phyloP scores from a whole-genome alignment of 352 stramenopile genomes.

The Nothophytophthora sp. region DNA sequence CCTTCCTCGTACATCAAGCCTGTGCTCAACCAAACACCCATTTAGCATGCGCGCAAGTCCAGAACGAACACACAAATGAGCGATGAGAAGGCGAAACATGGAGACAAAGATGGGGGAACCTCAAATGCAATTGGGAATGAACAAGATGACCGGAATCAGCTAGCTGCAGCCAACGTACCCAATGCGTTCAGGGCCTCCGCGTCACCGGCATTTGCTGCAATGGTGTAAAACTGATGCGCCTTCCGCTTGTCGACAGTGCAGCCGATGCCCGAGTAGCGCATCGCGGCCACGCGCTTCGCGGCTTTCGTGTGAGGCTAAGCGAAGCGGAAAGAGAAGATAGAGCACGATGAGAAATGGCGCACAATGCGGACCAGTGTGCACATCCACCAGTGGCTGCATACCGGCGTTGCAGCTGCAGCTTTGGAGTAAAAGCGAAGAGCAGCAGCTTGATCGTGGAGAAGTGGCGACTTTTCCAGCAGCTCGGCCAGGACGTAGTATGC shows the following conservation, averaged over 20 bases:
- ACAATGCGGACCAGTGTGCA: no score
- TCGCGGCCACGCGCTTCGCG: slow-evolving; percentile 55
- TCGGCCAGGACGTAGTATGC: slow-evolving; percentile 49
- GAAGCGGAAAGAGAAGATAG: no score
- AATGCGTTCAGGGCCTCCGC: slow-evolving; percentile 71
- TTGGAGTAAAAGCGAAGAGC: slow-evolving; percentile 66
- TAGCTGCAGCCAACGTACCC: slow-evolving; percentile 33
- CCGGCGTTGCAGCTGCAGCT: slow-evolving; percentile 34
- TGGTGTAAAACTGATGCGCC: slow-evolving; percentile 53
- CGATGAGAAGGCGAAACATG: no score
- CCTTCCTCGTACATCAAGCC: slow-evolving; percentile 79
- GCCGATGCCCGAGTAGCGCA: slow-evolving; percentile 64
- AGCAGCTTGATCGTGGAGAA: slow-evolving; percentile 47
- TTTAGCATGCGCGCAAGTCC: no score
- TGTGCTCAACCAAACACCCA: no score
- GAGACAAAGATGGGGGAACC: no score
- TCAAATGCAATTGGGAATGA: not conserved
- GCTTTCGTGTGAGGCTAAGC: slow-evolving; percentile 42
- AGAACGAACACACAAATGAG: no score
- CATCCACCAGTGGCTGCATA: slow-evolving; percentile 1
- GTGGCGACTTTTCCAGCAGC: slow-evolving; percentile 50
- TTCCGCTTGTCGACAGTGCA: slow-evolving; percentile 49
- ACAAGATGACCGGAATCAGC: no score
- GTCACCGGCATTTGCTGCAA: slow-evolving; percentile 57
- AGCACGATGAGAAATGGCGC: no score